Evolutionary conservation across 305 asterid genomes (phyloP).

Genomic region (Ilex paraguariensis): DNA sequence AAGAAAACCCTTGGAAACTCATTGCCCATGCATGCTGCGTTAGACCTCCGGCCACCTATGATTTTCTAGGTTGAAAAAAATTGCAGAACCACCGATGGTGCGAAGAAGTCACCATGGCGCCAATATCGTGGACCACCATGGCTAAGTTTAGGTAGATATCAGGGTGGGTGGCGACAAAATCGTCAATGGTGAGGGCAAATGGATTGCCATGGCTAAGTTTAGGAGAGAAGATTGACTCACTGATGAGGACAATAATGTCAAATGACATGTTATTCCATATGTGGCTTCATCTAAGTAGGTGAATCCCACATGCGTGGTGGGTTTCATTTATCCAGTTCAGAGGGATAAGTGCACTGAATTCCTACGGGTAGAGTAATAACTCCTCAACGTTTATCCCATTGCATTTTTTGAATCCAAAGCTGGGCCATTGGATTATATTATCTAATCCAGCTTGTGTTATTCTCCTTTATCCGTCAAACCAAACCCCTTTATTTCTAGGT

Average conservation of each 20-base stretch:
- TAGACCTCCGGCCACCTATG: slow-evolving; percentile 5
- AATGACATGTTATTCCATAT: too few species aligned
- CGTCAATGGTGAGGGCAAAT: slow-evolving; percentile 38
- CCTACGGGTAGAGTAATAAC: too few species aligned
- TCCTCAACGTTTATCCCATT: too few species aligned
- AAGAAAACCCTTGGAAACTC: slow-evolving; percentile 1
- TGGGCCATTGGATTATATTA: too few species aligned
- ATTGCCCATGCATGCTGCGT: slow-evolving; percentile 9
- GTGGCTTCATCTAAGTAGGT: too few species aligned
- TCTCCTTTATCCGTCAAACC: too few species aligned
- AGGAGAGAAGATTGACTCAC: slow-evolving; percentile 34
- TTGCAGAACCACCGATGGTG: slow-evolving; percentile 20
- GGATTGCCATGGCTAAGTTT: background rate
- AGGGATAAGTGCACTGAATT: too few species aligned
- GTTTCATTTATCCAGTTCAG: too few species aligned
- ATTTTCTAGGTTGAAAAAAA: slow-evolving; percentile 9
- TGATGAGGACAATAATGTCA: slow-evolving; percentile 25
- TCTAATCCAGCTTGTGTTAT: too few species aligned
- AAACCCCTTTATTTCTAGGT: too few species aligned
- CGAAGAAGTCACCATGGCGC: slow-evolving; percentile 13
- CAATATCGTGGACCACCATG: slow-evolving; percentile 52
- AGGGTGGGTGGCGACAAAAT: slow-evolving; percentile 33
- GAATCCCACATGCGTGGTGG: too few species aligned
- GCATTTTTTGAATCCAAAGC: too few species aligned
- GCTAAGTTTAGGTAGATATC: slow-evolving; percentile 36